phyloP scores from a whole-genome alignment of 805 yeast species.

The Hanseniaspora clermontiae region DNA sequence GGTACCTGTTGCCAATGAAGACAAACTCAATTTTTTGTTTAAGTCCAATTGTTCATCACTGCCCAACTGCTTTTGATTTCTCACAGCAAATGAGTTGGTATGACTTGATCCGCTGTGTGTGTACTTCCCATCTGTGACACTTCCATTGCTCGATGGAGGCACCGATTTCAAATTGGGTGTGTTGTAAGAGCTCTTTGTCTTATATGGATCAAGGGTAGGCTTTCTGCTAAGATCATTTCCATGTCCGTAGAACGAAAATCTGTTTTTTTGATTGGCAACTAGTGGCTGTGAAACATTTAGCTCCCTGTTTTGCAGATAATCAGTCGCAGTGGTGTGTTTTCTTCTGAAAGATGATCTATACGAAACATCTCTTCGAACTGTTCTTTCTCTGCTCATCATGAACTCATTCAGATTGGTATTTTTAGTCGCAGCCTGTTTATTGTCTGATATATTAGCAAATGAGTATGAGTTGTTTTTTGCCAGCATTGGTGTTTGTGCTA shows the following conservation, averaged over 20 bases:
- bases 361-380: conserved; percentile 7
- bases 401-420: conserved; percentile 3
- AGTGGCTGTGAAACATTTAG: neutral
- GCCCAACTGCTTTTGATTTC: neutral
- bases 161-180: neutral
- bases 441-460: conserved; percentile 30
- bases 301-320: neutral
- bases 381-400: conserved; percentile 9
- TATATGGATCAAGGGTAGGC: conserved; percentile 10
- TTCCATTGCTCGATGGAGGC: neutral
- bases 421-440: conserved; percentile 18
- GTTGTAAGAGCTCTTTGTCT: neutral
- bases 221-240: neutral
- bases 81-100: neutral
- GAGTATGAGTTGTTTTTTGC: conserved; percentile 18
- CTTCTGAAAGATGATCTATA: conserved; percentile 12
- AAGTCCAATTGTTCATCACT: neutral
- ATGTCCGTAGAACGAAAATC: neutral
- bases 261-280: neutral
- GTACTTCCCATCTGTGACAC: neutral
- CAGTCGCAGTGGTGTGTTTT: conserved; percentile 6
- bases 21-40: conserved; percentile 6
- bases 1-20: conserved; percentile 10
- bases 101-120: conserved; percentile 1
- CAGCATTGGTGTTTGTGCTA: conserved; percentile 11